A percentile compares a stretch with the other conserved stretches of the same genome.
These are phyloP conservation scores for Chlamydomonas reinhardtii DNA, from an alignment of 163 green algal genomes.

Conservation along the genomic window DNA sequence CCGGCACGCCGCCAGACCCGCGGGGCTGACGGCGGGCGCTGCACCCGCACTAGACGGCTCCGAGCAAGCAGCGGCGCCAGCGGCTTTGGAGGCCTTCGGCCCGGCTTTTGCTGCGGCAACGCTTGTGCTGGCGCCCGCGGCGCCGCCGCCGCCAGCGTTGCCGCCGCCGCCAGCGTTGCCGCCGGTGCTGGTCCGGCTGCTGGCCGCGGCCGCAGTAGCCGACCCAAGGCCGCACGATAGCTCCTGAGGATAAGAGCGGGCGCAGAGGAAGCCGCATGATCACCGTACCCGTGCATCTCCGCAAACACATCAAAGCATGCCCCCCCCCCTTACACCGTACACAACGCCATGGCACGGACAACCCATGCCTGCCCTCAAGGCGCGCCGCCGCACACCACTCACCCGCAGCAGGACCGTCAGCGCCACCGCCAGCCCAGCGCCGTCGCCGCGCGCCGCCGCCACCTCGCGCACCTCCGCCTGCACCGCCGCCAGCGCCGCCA, in stretches of 20 bases:
- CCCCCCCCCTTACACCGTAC: too few relatives aligned
- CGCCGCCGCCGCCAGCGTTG: too few relatives aligned
- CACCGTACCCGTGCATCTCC: too few relatives aligned
- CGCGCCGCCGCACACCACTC: background rate
- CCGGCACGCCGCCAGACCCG: background rate
- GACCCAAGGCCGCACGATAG: background rate
- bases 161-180: background rate
- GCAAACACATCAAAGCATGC: too few relatives aligned
- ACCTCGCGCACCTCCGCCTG: slow-evolving; percentile 8
- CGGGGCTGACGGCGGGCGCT: background rate
- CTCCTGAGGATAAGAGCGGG: too few relatives aligned
- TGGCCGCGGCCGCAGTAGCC: too few relatives aligned
- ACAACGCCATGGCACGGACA: too few relatives aligned
- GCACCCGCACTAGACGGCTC: background rate
- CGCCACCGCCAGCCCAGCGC: background rate
- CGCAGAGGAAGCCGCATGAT: too few relatives aligned
- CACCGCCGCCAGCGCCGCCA: background rate
- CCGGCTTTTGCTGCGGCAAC: too few relatives aligned
- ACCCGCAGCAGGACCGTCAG: slow-evolving; percentile 20
- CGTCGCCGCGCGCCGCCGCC: slow-evolving; percentile 25
- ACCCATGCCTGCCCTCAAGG: too few relatives aligned
- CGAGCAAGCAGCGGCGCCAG: background rate
- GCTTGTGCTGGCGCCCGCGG: too few relatives aligned
- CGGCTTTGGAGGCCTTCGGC: too few relatives aligned
- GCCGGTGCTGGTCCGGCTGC: background rate